phyloP scores from a whole-genome alignment of 768 basidiomycete genomes.

The Termitomyces eurrhizus region DNA sequence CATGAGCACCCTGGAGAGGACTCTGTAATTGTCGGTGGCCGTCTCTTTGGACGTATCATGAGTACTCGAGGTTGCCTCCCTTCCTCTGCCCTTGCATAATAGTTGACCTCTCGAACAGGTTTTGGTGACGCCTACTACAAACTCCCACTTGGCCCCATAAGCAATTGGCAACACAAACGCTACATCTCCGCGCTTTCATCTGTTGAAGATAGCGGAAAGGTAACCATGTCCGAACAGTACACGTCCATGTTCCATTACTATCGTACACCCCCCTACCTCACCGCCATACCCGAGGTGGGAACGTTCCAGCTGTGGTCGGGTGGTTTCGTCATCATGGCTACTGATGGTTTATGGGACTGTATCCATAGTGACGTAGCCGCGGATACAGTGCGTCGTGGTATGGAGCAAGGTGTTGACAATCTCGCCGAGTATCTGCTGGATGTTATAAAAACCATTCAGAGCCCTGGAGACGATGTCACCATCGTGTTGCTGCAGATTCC shows the following conservation, averaged over 20 bases:
- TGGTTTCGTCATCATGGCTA: constrained; percentile 47
- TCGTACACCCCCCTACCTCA: constrained; percentile 58
- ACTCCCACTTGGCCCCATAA: constrained; percentile 26
- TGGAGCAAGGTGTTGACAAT: constrained; percentile 17
- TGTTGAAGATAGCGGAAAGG: constrained; percentile 27
- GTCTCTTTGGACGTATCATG: constrained; percentile 36
- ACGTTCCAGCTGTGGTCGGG: constrained; percentile 29
- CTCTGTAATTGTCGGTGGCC: constrained; percentile 26
- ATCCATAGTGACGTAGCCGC: constrained; percentile 45
- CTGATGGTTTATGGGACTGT: constrained; percentile 55
- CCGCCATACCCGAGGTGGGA: constrained; percentile 47
- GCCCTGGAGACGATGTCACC: constrained; percentile 34
- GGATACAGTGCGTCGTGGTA: constrained; percentile 30
- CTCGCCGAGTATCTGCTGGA: constrained; percentile 27
- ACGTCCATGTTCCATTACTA: constrained; percentile 37
- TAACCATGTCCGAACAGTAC: constrained; percentile 33
- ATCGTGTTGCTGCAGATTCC: constrained; percentile 24
- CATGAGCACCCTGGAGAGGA: constrained; percentile 32
- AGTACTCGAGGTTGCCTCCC: constrained; percentile 29
- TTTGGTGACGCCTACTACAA: constrained; percentile 39
- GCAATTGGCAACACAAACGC: constrained; percentile 26
- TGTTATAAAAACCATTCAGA: constrained; percentile 16
- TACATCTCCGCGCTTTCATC: constrained; percentile 31
- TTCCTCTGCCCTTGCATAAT: neutral
- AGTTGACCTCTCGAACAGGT: constrained; percentile 18